phyloP scores from a whole-genome alignment of 1,284 basidiomycete species.

The Trichosporon sp. region DNA sequence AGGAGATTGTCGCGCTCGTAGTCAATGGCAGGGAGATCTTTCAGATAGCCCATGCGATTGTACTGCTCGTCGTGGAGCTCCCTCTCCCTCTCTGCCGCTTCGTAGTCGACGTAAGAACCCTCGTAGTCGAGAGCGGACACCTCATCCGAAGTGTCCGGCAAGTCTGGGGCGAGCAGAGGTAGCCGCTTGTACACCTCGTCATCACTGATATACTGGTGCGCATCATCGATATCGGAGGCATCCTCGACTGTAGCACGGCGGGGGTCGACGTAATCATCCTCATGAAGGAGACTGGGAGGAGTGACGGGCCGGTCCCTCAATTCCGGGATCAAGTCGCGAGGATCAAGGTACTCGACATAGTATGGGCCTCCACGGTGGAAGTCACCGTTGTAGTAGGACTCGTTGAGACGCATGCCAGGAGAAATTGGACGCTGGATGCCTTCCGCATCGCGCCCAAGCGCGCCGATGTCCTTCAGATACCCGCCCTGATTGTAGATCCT shows the following conservation, averaged over 20 bases:
- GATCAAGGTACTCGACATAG: not conserved
- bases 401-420: not conserved
- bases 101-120: not conserved
- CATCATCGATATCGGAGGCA: not conserved
- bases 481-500: not conserved
- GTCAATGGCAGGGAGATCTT: not conserved
- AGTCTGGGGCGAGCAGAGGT: not conserved
- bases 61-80: not conserved
- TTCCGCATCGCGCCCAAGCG: not conserved
- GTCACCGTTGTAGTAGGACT: not conserved
- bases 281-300: not conserved
- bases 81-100: not conserved
- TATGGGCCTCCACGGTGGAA: not conserved
- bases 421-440: not conserved
- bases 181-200: not conserved
- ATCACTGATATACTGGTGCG: not conserved
- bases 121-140: not conserved
- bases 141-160: not conserved
- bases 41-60: not conserved
- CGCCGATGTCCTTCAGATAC: not conserved
- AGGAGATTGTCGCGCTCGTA: not conserved
- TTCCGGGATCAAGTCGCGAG: not conserved
- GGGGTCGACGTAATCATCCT: not conserved
- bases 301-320: not conserved
- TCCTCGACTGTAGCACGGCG: constrained; percentile 1